Base-by-base conservation (phyloP, 495 filamentous ascomycete genomes). In the Trichoderma erinaceum region DNA sequence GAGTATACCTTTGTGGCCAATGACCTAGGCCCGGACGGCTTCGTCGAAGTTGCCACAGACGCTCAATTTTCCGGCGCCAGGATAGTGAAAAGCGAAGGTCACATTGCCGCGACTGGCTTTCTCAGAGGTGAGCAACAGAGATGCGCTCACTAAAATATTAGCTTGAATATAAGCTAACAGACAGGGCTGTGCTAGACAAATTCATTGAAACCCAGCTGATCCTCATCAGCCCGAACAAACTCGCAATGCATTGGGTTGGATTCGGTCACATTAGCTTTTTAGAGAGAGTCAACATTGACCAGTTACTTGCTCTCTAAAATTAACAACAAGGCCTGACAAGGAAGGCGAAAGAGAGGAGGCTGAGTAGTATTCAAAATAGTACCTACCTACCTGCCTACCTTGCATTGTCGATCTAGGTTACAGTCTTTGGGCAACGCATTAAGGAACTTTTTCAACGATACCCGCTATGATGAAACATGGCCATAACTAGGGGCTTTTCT, bases 261-360 rank as follows among this genome's bases (percentile, higher is more conserved):
- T 89, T 92, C 78, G 88, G 88, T 0, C 90, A 93, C 70, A 90
- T 97, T 68, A 92, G 86, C 46, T 94, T 87, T 72, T 95, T 89
- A 72, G 82, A 89, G 67, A 84, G 93, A 65, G 88, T 97, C 29
- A 82, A 97, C 72, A 86, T 96, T 69, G 89, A 94, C 66, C 67
- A 77, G 66, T 83, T 86, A 13, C 69, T 84, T 43, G 72, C 73
- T 21, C 75, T 74, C 15, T 70, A 64, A 66, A 27, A 4, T 29
- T 29, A 1, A 29, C 29, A 23, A 63, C 15, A 63, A 12, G 32
- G 58, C 58, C 58, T 27, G 13, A 35, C 18, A 41, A 29, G 12
- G 63, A 43, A 13, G 41, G 10, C 35, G 48, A n/a, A 23, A 8
- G 48, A 52, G 21, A 23, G 18, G 48, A 52, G 21, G 48, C 48